Evolutionary conservation across 371 early-diverging fungal species (phyloP).

Genomic region (Pancytospora philotis): DNA sequence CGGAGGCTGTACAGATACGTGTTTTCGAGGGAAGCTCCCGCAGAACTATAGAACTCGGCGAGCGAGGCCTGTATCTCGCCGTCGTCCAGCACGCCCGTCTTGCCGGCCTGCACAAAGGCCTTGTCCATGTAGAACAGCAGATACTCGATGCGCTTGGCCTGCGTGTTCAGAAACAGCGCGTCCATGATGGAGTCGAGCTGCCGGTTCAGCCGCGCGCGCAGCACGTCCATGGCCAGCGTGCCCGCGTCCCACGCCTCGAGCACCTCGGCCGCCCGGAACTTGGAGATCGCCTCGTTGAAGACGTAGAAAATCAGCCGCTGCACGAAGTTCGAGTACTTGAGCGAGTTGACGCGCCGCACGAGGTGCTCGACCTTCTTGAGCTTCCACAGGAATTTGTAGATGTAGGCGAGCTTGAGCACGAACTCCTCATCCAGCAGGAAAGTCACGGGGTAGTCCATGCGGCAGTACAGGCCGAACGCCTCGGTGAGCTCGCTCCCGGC

Average conservation of each 20-base stretch:
- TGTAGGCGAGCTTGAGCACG: constrained; percentile 27
- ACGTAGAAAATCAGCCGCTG: constrained; percentile 35
- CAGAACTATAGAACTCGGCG: constrained; percentile 14
- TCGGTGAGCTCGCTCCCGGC: not conserved
- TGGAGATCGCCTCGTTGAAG: constrained; percentile 35
- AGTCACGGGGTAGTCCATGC: constrained; percentile 32
- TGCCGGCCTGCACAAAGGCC: not conserved
- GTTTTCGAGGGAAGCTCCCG: not conserved
- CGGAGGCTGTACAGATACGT: constrained; percentile 4
- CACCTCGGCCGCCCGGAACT: not conserved
- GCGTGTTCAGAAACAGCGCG: constrained; percentile 11
- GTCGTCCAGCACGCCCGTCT: not conserved
- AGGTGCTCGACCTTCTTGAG: constrained; percentile 44
- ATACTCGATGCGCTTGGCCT: constrained; percentile 15
- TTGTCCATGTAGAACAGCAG: not conserved
- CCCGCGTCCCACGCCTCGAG: not conserved
- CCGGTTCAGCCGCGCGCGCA: constrained; percentile 1
- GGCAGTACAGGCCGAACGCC: constrained; percentile 39
- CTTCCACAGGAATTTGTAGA: constrained; percentile 56
- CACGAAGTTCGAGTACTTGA: constrained; percentile 18
- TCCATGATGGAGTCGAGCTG: constrained; percentile 17
- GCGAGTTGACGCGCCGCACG: constrained; percentile 2
- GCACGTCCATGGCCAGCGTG: not conserved
- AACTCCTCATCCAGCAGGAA: constrained; percentile 33
- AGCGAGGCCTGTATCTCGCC: not conserved